Conservation (phyloP, 106 monocot species). For the Cymbidium sinense region DNA sequence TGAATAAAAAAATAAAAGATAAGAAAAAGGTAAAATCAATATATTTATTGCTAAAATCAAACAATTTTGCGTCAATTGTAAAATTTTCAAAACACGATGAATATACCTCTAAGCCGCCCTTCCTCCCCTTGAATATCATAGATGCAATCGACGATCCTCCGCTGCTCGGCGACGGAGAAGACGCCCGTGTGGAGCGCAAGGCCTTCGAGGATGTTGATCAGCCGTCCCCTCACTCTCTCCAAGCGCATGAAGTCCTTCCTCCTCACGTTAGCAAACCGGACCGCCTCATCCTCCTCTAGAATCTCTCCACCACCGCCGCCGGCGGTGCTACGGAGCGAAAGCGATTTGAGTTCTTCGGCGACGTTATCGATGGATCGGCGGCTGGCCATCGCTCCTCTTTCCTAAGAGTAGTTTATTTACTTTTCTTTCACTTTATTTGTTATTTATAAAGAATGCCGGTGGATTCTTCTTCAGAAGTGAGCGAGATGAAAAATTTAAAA, state of each 20-base stretch:
- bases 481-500: too few relatives aligned
- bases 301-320: background rate
- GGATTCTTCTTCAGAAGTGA: too few relatives aligned
- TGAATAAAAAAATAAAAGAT: background rate
- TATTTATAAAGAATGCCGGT: too few relatives aligned
- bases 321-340: background rate
- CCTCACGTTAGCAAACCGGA: slow-evolving; percentile 16
- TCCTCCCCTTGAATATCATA: slow-evolving; percentile 40
- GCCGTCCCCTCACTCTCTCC: slow-evolving; percentile 35
- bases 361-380: background rate
- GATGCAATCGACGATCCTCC: slow-evolving; percentile 42
- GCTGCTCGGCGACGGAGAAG: slow-evolving; percentile 34
- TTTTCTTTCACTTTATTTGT: too few relatives aligned
- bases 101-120: slow-evolving; percentile 39
- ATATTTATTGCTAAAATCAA: background rate
- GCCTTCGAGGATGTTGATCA: slow-evolving; percentile 45
- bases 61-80: background rate
- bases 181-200: slow-evolving; percentile 54
- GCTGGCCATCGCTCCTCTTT: background rate
- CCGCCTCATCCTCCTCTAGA: slow-evolving; percentile 12
- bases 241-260: slow-evolving; percentile 46
- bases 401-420: too few relatives aligned
- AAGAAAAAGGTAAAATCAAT: background rate
- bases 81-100: background rate
- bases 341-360: background rate